Evolutionary conservation across 2,329 filamentous ascomycete species (phyloP).

Genomic region (Penicillium nordicum): DNA sequence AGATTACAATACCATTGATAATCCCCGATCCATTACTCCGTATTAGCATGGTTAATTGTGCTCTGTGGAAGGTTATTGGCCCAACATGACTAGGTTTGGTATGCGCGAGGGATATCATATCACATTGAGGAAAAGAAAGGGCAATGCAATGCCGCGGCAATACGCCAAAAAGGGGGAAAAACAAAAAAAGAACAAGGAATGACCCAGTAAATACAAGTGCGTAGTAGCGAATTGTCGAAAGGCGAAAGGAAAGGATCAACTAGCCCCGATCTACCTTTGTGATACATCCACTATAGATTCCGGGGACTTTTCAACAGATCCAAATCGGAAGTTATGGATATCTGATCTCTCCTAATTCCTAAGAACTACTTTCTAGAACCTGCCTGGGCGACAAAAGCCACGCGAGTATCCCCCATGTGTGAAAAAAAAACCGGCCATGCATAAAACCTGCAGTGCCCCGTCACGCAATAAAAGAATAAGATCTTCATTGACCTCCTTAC

Average conservation of each 20-base stretch:
- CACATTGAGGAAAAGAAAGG: background rate
- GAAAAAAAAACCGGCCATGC: conserved; percentile 3
- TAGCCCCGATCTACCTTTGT: background rate
- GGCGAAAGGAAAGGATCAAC: background rate
- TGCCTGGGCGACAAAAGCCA: conserved; percentile 12
- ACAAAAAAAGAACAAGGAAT: background rate
- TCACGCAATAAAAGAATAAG: background rate
- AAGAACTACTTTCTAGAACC: background rate
- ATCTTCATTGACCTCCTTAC: conserved; percentile 2
- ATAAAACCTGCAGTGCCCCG: conserved; percentile 14
- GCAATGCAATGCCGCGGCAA: background rate
- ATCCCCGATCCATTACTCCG: background rate
- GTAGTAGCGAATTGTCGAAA: background rate
- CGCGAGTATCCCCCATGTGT: conserved; percentile 13
- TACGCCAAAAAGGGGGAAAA: background rate
- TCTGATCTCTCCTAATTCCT: background rate
- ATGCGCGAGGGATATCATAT: conserved; percentile 3
- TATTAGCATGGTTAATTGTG: background rate
- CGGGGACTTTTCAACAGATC: background rate
- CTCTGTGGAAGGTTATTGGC: background rate
- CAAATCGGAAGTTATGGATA: background rate
- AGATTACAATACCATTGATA: background rate
- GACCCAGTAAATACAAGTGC: background rate
- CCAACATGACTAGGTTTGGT: background rate
- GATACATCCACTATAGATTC: background rate